These are phyloP conservation scores for Blumeriella jaapii DNA, from an alignment of 2,329 filamentous ascomycete species.

Conservation along the genomic window DNA sequence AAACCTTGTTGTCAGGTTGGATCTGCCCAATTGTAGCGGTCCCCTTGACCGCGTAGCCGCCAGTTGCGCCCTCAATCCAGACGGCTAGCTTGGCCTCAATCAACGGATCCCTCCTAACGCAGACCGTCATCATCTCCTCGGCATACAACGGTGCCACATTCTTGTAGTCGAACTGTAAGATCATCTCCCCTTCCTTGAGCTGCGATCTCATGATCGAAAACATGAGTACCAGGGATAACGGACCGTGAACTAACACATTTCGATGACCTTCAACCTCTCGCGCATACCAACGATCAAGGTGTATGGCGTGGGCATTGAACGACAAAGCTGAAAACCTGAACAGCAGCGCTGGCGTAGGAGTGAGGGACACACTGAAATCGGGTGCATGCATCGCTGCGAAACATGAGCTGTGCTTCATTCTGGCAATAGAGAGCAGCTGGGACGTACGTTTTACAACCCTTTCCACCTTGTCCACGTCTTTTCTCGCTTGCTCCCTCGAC, in stretches of 20 bases:
- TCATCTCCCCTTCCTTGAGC: constrained; percentile 29
- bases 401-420: constrained; percentile 8
- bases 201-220: constrained; percentile 50
- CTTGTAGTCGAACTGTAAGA: constrained; percentile 59
- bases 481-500: constrained; percentile 9
- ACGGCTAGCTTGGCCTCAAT: constrained; percentile 40
- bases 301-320: constrained; percentile 86
- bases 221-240: constrained; percentile 68
- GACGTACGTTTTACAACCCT: constrained; percentile 21
- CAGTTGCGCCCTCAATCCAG: constrained; percentile 52
- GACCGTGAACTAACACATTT: constrained; percentile 75
- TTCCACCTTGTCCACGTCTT: constrained; percentile 9
- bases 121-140: constrained; percentile 58
- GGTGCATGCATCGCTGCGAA: constrained; percentile 26
- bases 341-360: constrained; percentile 58
- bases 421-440: constrained; percentile 1
- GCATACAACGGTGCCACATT: constrained; percentile 77
- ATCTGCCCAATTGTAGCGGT: constrained; percentile 26
- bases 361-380: constrained; percentile 46
- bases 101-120: constrained; percentile 39
- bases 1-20: not conserved
- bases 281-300: constrained; percentile 65
- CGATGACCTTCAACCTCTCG: constrained; percentile 61
- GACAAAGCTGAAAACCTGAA: constrained; percentile 87
- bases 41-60: constrained; percentile 53